A percentile compares a stretch with the other conserved stretches of the same genome.
These are phyloP conservation scores for Geotrichum phurueaensis DNA, from an alignment of 1,139 yeast genomes.

Conservation along the genomic window DNA sequence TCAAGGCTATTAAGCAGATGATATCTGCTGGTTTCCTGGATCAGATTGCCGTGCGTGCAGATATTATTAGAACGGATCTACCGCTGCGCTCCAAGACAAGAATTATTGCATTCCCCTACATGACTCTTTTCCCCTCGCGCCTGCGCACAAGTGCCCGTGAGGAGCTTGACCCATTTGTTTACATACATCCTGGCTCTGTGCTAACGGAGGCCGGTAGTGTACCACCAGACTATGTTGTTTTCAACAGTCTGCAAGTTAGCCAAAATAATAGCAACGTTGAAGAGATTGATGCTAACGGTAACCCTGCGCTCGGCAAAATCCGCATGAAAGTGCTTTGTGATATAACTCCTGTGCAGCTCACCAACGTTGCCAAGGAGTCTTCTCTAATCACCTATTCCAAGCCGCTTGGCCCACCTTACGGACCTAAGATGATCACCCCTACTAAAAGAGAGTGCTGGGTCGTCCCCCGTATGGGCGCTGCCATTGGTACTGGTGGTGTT, in stretches of 20 bases:
- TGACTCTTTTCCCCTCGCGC: constrained; percentile 55
- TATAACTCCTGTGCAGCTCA: constrained; percentile 64
- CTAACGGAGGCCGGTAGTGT: constrained; percentile 50
- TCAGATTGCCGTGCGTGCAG: constrained; percentile 82
- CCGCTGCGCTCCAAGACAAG: constrained; percentile 40
- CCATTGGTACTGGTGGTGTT: constrained; percentile 72
- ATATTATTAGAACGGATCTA: constrained; percentile 56
- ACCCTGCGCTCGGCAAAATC: constrained; percentile 28
- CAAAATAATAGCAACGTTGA: constrained; percentile 39
- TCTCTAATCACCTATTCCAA: constrained; percentile 77
- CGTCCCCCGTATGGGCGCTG: constrained; percentile 84
- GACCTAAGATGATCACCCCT: constrained; percentile 60
- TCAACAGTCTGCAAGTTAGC: constrained; percentile 25
- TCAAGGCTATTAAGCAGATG: constrained; percentile 82
- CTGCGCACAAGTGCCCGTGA: constrained; percentile 25
- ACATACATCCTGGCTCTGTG: constrained; percentile 73
- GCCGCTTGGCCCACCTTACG: constrained; percentile 87
- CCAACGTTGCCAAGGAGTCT: constrained; percentile 69
- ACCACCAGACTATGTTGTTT: constrained; percentile 75
- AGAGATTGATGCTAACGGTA: constrained; percentile 17
- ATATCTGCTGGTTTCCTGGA: constrained; percentile 89
- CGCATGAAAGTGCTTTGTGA: constrained; percentile 76
- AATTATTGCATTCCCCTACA: constrained; percentile 64
- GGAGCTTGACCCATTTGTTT: constrained; percentile 50
- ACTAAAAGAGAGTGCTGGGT: constrained; percentile 75